Percentiles rank a stretch among this genome's conserved stretches.
Evolutionary conservation across 179 eudicot species (phyloP).

Genomic region (Silene noctiflora): DNA sequence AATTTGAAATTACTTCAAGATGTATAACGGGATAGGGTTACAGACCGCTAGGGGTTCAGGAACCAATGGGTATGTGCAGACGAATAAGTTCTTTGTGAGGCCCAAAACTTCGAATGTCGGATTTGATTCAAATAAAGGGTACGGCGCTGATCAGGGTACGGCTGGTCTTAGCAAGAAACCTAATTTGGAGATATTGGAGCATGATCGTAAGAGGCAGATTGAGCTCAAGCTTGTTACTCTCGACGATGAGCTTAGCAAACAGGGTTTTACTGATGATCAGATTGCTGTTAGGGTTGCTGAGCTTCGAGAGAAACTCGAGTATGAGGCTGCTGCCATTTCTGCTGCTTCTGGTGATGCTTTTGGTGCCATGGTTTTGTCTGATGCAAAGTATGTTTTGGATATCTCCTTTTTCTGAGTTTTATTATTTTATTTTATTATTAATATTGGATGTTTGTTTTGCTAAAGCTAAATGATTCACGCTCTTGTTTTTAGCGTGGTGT

Average conservation of each 20-base stretch:
- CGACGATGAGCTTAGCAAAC: slow-evolving; percentile 74
- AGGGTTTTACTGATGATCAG: slow-evolving; percentile 76
- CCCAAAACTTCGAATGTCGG: slow-evolving; percentile 45
- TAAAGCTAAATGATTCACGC: too few species aligned
- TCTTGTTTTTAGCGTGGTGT: too few species aligned
- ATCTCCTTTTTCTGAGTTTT: neutral
- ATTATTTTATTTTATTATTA: neutral
- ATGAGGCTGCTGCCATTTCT: slow-evolving; percentile 41
- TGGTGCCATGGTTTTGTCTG: slow-evolving; percentile 24
- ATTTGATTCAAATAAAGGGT: slow-evolving; percentile 48
- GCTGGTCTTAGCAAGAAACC: slow-evolving; percentile 69
- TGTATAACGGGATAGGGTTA: slow-evolving; percentile 95
- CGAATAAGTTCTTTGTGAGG: slow-evolving; percentile 74
- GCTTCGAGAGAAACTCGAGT: slow-evolving; percentile 58
- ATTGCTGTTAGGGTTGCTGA: slow-evolving; percentile 64
- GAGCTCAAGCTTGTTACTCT: slow-evolving; percentile 77
- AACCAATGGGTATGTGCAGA: slow-evolving; percentile 84
- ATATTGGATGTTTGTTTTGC: neutral
- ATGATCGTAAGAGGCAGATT: slow-evolving; percentile 91
- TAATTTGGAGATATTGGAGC: slow-evolving; percentile 78
- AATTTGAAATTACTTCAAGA: slow-evolving; percentile 24
- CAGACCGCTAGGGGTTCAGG: slow-evolving; percentile 96
- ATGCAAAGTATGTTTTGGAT: slow-evolving; percentile 35
- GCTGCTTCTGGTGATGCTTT: slow-evolving; percentile 30
- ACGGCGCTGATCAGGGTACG: slow-evolving; percentile 61